Evolutionary conservation across 2,329 filamentous ascomycete species (phyloP).

Genomic region (Blastomyces silverae): DNA sequence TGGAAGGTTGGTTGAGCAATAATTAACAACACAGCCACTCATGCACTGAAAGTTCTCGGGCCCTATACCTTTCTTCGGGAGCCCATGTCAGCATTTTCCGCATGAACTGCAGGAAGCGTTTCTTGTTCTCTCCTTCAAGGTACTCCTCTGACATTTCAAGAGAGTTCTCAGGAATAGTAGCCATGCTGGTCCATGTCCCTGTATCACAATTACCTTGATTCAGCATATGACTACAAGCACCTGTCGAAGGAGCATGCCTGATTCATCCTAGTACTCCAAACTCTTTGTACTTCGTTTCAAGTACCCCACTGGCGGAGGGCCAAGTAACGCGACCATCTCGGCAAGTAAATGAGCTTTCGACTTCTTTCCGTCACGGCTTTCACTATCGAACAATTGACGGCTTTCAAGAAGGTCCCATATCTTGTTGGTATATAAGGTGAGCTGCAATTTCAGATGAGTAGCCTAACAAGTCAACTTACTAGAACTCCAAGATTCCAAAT

Average conservation of each 20-base stretch:
- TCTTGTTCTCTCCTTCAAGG: slow-evolving; percentile 18
- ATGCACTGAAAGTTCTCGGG: slow-evolving; percentile 17
- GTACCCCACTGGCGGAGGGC: too few species aligned
- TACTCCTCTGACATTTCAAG: slow-evolving; percentile 18
- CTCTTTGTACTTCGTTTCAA: too few species aligned
- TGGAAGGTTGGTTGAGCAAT: too few species aligned
- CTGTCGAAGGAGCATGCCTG: not conserved
- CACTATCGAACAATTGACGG: too few species aligned
- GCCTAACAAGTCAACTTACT: slow-evolving; percentile 15
- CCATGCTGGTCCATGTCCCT: slow-evolving; percentile 16
- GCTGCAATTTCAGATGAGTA: too few species aligned
- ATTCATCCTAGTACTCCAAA: not conserved
- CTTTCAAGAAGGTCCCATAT: too few species aligned
- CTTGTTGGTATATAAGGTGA: too few species aligned
- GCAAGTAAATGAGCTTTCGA: too few species aligned
- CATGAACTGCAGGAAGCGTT: slow-evolving; percentile 21
- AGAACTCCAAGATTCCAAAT: slow-evolving; percentile 31
- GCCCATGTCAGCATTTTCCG: slow-evolving; percentile 23
- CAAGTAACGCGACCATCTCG: too few species aligned
- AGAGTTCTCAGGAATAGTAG: slow-evolving; percentile 13
- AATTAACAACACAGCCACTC: not conserved
- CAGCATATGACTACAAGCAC: not conserved
- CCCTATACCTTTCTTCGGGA: slow-evolving; percentile 19
- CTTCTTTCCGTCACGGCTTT: too few species aligned
- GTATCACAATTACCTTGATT: not conserved